Evolutionary conservation across 164 flowering plant genomes (phyloP).

Genomic region (Akebia trifoliata): DNA sequence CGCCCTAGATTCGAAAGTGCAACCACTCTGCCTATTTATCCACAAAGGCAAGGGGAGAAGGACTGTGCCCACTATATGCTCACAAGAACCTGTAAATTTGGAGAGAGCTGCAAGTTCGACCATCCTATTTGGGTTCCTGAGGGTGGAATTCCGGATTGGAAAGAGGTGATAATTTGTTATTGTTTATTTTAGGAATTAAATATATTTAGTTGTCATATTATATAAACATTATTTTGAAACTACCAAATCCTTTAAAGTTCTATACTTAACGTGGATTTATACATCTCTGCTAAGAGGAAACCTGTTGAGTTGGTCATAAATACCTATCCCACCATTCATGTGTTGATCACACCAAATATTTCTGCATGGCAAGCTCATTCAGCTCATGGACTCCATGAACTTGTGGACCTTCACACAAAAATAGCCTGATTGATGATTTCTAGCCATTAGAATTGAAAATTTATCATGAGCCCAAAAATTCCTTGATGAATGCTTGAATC

Average conservation of each 20-base stretch:
- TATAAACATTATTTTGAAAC: constrained; percentile 9
- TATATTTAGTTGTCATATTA: constrained; percentile 13
- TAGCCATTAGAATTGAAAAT: too few species aligned
- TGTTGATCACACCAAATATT: too few species aligned
- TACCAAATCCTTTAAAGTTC: not conserved
- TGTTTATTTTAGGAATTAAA: constrained; percentile 19
- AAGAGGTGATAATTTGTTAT: constrained; percentile 83
- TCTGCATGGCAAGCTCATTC: too few species aligned
- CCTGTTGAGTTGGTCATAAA: too few species aligned
- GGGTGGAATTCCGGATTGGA: constrained; percentile 99
- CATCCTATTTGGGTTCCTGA: constrained; percentile 99
- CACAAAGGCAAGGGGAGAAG: constrained; percentile 98
- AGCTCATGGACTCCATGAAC: too few species aligned
- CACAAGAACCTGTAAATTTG: constrained; percentile 98
- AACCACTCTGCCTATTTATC: constrained; percentile 78
- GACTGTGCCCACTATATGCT: constrained; percentile 99
- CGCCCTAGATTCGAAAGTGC: constrained; percentile 83
- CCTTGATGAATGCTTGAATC: too few species aligned
- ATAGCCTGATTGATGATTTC: too few species aligned
- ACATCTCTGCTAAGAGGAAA: not conserved
- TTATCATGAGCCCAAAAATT: too few species aligned
- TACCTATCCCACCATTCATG: too few species aligned
- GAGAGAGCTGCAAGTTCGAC: constrained; percentile 98
- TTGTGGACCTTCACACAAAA: too few species aligned
- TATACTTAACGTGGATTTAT: constrained; percentile 1